phyloP scores from a whole-genome alignment of 768 basidiomycete genomes.

The Lactarius trivialis region DNA sequence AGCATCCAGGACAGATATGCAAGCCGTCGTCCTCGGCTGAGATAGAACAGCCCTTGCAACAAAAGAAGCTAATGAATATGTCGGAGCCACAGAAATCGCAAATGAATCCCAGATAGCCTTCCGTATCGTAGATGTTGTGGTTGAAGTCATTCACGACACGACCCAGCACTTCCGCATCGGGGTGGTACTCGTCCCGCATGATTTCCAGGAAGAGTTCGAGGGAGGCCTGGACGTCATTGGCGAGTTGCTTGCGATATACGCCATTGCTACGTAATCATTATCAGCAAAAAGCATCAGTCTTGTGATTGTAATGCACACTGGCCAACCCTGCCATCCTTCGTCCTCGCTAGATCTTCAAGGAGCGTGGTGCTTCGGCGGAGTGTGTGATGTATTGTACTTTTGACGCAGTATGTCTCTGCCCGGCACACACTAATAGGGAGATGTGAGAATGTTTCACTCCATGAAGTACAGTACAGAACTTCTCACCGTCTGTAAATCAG shows the following conservation, averaged over 20 bases:
- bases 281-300: not conserved
- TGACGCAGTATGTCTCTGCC: slow-evolving; percentile 68
- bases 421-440: slow-evolving; percentile 60
- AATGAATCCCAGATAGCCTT: slow-evolving; percentile 28
- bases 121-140: slow-evolving; percentile 21
- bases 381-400: slow-evolving; percentile 53
- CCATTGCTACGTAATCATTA: not conserved
- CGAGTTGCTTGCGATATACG: slow-evolving; percentile 9
- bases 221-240: slow-evolving; percentile 32
- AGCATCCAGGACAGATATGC: slow-evolving; percentile 64
- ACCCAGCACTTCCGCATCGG: slow-evolving; percentile 17
- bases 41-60: slow-evolving; percentile 46
- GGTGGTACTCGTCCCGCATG: slow-evolving; percentile 41
- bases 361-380: slow-evolving; percentile 35
- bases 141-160: slow-evolving; percentile 11
- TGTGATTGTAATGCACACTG: not conserved
- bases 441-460: not conserved
- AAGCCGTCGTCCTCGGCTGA: slow-evolving; percentile 34
- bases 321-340: not conserved
- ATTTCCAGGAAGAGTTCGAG: slow-evolving; percentile 46
- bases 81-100: slow-evolving; percentile 83
- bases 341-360: slow-evolving; percentile 17
- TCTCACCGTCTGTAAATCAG: slow-evolving; percentile 72
- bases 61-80: slow-evolving; percentile 76
- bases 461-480: slow-evolving; percentile 1